A percentile compares a stretch with the other conserved stretches of the same genome.
Evolutionary conservation across 1,139 yeast genomes (phyloP).

Genomic region (Kodamaea alishanica): DNA sequence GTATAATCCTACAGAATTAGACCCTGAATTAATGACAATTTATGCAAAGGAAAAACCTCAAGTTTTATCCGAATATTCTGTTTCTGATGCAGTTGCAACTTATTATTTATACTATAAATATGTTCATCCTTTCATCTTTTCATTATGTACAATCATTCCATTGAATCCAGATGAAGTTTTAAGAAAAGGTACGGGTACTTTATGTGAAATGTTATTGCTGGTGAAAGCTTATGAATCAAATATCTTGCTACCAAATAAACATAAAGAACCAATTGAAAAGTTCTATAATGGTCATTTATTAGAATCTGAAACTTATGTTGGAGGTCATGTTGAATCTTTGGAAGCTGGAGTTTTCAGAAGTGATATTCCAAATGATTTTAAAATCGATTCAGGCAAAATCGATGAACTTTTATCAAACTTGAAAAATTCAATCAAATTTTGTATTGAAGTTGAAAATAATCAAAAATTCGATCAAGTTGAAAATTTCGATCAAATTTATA

Average conservation of each 20-base stretch:
- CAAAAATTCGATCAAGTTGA: conserved; percentile 69
- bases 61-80: conserved; percentile 89
- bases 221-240: conserved; percentile 85
- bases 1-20: conserved; percentile 92
- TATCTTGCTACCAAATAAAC: conserved; percentile 88
- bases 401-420: conserved; percentile 76
- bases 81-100: conserved; percentile 98
- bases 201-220: conserved; percentile 96
- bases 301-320: conserved; percentile 96
- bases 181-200: conserved; percentile 96
- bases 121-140: conserved; percentile 95
- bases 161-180: conserved; percentile 94
- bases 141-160: conserved; percentile 93
- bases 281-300: conserved; percentile 91
- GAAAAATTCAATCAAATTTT: conserved; percentile 73
- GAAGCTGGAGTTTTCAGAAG: conserved; percentile 98
- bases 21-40: conserved; percentile 97
- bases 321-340: conserved; percentile 96
- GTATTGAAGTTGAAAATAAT: conserved; percentile 79
- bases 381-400: conserved; percentile 74
- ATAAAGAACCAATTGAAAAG: conserved; percentile 85
- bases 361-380: conserved; percentile 74
- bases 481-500: conserved; percentile 72
- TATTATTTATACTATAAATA: conserved; percentile 93
- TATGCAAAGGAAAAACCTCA: conserved; percentile 95